Percentiles rank a stretch among this genome's conserved stretches.
These are phyloP conservation scores for Sisymbrium irio DNA, from an alignment of 345 rosid species.

Conservation along the genomic window DNA sequence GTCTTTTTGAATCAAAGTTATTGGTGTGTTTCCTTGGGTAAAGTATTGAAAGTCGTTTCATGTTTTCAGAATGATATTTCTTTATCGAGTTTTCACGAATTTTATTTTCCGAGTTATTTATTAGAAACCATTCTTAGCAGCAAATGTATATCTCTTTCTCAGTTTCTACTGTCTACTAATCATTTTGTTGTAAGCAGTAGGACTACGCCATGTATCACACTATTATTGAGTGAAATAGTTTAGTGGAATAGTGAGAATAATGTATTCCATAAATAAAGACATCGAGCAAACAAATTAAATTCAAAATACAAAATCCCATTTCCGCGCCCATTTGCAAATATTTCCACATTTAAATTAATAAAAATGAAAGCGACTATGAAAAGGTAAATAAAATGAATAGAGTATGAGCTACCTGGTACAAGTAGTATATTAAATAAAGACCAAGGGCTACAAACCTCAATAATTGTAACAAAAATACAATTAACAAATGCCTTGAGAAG, in stretches of 20 bases:
- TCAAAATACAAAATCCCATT: neutral
- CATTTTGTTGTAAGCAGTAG: neutral
- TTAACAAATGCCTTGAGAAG: neutral
- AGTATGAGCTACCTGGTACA: neutral
- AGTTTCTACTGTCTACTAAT: neutral
- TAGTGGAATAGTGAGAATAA: neutral
- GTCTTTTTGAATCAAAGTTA: neutral
- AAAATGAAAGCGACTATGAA: neutral
- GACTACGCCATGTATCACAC: neutral
- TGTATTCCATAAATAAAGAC: no score
- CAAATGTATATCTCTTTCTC: no score
- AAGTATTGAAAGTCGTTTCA: neutral
- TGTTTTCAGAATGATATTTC: neutral
- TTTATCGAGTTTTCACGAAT: neutral
- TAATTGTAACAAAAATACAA: neutral
- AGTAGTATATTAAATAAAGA: neutral
- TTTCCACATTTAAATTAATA: neutral
- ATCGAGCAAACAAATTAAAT: neutral
- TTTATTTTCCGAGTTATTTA: neutral
- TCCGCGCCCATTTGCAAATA: neutral
- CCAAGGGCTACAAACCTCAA: neutral
- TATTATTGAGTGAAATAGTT: neutral
- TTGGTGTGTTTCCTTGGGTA: neutral
- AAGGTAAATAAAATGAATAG: neutral
- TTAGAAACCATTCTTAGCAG: no score